A percentile compares a stretch with the other conserved stretches of the same genome.
Conservation (phyloP, 345 rosid species). For the Eucalyptus virginea region DNA sequence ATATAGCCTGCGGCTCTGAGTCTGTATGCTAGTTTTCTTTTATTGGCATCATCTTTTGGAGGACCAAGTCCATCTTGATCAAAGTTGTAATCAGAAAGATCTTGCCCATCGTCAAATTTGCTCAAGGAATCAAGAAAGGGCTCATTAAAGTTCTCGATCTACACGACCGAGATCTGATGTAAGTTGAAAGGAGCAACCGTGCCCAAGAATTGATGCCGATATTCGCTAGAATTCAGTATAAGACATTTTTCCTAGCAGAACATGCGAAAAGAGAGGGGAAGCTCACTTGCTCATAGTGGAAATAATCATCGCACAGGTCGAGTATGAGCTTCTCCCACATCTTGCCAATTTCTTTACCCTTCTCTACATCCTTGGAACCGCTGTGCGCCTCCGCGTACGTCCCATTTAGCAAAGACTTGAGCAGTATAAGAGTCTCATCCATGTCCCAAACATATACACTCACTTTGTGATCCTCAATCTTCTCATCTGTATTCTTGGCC, state of each 20-base stretch:
- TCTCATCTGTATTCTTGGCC: neutral
- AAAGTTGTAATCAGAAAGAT: slow-evolving; percentile 62
- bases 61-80: slow-evolving; percentile 43
- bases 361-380: slow-evolving; percentile 50
- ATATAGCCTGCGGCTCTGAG: slow-evolving; percentile 36
- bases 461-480: slow-evolving; percentile 1
- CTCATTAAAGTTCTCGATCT: slow-evolving; percentile 77
- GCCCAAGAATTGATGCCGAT: neutral
- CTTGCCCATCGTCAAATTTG: slow-evolving; percentile 55
- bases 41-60: slow-evolving; percentile 44
- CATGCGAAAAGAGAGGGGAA: neutral
- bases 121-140: slow-evolving; percentile 59
- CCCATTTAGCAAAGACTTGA: slow-evolving; percentile 69
- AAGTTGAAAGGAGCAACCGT: neutral
- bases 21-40: slow-evolving; percentile 72
- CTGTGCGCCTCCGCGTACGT: slow-evolving; percentile 41
- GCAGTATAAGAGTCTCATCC: slow-evolving; percentile 91
- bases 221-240: neutral
- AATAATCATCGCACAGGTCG: slow-evolving; percentile 46
- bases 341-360: slow-evolving; percentile 62
- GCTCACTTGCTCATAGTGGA: slow-evolving; percentile 79
- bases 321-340: slow-evolving; percentile 85
- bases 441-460: slow-evolving; percentile 80
- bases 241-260: neutral
- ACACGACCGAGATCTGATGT: neutral